phyloP scores from a whole-genome alignment of 139 green algal species.

The Helicosporidium sp. region DNA sequence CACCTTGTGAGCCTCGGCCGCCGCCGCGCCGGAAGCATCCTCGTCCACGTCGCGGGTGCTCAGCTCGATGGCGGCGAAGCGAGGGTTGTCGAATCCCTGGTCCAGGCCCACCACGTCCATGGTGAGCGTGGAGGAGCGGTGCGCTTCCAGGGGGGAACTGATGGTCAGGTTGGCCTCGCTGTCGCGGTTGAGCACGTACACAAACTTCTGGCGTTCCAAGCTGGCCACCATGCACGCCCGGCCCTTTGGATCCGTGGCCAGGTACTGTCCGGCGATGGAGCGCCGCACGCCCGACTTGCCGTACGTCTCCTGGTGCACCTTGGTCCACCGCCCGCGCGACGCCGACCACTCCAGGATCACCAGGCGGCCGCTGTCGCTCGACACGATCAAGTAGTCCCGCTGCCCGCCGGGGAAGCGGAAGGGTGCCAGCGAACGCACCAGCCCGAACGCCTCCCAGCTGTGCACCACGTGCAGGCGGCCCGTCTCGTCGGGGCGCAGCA shows the following conservation, averaged over 20 bases:
- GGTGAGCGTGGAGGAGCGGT: constrained; percentile 35
- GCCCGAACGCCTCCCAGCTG: constrained; percentile 54
- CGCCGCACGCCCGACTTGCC: constrained; percentile 64
- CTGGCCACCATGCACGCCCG: constrained; percentile 81
- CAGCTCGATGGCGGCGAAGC: constrained; percentile 96
- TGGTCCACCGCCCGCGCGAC: constrained; percentile 66
- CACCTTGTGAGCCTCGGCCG: constrained; percentile 79
- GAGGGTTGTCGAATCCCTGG: constrained; percentile 93
- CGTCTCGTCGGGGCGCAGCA: constrained; percentile 77
- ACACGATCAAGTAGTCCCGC: constrained; percentile 75
- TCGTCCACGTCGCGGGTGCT: constrained; percentile 89
- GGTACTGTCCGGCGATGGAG: constrained; percentile 84
- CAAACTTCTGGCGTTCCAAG: constrained; percentile 94
- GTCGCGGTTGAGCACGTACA: constrained; percentile 97
- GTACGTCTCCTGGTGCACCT: constrained; percentile 93
- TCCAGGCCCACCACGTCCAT: constrained; percentile 74
- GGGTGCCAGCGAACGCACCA: constrained; percentile 60
- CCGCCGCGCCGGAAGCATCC: constrained; percentile 69
- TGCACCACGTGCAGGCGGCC: constrained; percentile 48
- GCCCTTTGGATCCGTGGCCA: constrained; percentile 82
- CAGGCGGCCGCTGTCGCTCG: constrained; percentile 80
- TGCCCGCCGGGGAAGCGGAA: constrained; percentile 75
- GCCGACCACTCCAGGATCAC: constrained; percentile 84
- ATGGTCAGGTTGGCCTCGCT: constrained; percentile 84
- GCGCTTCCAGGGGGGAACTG: constrained; percentile 84